A percentile compares a stretch with the other conserved stretches of the same genome.
These are phyloP conservation scores for Pythium monospermum DNA, from an alignment of 352 stramenopile genomes.

Conservation along the genomic window DNA sequence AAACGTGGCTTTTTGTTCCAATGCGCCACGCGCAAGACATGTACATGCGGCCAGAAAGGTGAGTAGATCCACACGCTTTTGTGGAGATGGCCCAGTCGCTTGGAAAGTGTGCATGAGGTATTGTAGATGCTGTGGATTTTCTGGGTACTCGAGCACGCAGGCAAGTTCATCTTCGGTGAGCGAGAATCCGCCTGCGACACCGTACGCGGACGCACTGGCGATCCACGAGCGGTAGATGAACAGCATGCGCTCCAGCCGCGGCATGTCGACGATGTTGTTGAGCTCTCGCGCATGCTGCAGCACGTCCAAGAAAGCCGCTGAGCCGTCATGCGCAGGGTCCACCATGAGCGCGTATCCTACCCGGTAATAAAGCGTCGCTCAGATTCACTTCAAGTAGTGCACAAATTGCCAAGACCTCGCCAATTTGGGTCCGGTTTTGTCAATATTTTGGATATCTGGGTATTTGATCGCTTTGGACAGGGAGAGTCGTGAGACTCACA, in stretches of 20 bases:
- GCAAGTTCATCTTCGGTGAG: constrained; percentile 58
- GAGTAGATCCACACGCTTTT: constrained; percentile 44
- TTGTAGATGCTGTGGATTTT: constrained; percentile 22
- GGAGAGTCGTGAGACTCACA: too few species aligned
- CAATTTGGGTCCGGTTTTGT: too few species aligned
- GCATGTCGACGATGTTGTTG: constrained; percentile 36
- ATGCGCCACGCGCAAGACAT: constrained; percentile 40
- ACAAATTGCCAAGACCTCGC: too few species aligned
- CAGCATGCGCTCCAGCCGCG: constrained; percentile 50
- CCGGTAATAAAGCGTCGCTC: too few species aligned
- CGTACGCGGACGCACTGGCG: constrained; percentile 23
- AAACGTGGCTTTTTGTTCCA: constrained; percentile 49
- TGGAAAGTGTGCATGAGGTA: constrained; percentile 54
- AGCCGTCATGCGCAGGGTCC: too few species aligned
- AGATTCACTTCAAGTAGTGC: too few species aligned
- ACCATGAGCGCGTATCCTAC: too few species aligned
- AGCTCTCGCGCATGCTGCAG: constrained; percentile 38
- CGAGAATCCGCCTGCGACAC: constrained; percentile 54
- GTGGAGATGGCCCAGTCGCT: background rate
- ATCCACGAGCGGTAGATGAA: constrained; percentile 54
- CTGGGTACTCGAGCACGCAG: constrained; percentile 52
- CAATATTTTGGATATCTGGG: too few species aligned
- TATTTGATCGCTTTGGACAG: too few species aligned
- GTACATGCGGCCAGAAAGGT: constrained; percentile 42
- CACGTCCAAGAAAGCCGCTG: constrained; percentile 7